Conservation (phyloP, 805 yeast species). For the Starmera amethionina region DNA sequence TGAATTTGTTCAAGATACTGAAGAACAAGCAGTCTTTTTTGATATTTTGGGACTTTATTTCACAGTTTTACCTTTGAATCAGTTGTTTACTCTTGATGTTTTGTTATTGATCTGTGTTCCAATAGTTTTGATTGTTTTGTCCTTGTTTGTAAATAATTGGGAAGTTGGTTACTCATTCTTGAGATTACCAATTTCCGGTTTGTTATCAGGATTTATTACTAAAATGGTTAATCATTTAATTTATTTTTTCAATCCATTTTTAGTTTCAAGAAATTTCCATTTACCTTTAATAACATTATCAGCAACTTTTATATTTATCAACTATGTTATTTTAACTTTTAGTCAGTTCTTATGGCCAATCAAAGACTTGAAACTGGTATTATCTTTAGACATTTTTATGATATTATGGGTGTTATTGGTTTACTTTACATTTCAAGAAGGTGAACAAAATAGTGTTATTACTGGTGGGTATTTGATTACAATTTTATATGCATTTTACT, state of each 20-base stretch:
- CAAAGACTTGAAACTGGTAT: slow-evolving; percentile 50
- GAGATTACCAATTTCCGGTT: slow-evolving; percentile 52
- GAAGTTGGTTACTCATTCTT: slow-evolving; percentile 34
- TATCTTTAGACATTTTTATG: slow-evolving; percentile 43
- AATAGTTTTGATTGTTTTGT: slow-evolving; percentile 34
- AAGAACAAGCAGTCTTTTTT: slow-evolving; percentile 47
- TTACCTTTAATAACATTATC: slow-evolving; percentile 41
- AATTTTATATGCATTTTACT: slow-evolving; percentile 33
- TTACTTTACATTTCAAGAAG: slow-evolving; percentile 38
- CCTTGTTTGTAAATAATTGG: slow-evolving; percentile 42
- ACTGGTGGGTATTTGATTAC: slow-evolving; percentile 44
- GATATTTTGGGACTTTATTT: slow-evolving; percentile 55
- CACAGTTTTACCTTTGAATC: slow-evolving; percentile 39
- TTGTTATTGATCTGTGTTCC: slow-evolving; percentile 47
- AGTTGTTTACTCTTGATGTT: slow-evolving; percentile 42
- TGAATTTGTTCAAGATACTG: slow-evolving; percentile 21
- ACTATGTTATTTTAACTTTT: slow-evolving; percentile 42
- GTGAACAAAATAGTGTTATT: slow-evolving; percentile 25
- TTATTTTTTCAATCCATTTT: slow-evolving; percentile 32
- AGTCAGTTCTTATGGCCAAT: slow-evolving; percentile 31
- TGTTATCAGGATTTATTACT: slow-evolving; percentile 31
- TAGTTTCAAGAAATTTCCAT: slow-evolving; percentile 41
- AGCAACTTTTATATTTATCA: slow-evolving; percentile 38
- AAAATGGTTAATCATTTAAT: slow-evolving; percentile 30
- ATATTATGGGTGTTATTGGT: slow-evolving; percentile 49